Conservation (phyloP, 2,329 filamentous ascomycete genomes). For the Colletotrichum limetticola region DNA sequence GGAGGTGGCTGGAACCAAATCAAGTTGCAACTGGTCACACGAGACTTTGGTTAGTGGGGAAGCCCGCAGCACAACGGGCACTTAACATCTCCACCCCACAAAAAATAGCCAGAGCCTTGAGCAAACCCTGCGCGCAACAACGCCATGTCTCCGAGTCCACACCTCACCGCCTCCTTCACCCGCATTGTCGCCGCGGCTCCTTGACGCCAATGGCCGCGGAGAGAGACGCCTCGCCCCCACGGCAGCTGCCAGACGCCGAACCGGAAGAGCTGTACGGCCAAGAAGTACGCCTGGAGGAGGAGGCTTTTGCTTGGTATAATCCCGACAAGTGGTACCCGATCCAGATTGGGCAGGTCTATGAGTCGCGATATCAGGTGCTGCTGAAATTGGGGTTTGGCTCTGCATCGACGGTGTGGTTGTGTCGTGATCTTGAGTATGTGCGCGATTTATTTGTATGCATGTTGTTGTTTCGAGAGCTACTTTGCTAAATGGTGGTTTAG, state of each 20-base stretch:
- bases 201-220: neutral
- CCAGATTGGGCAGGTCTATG: constrained; percentile 38
- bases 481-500: neutral
- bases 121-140: neutral
- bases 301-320: constrained; percentile 38
- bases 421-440: constrained; percentile 38
- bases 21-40: neutral
- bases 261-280: constrained; percentile 26
- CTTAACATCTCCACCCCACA: neutral
- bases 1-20: neutral
- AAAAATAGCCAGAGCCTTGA: neutral
- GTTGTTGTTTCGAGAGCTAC: rapidly evolving
- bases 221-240: constrained; percentile 19
- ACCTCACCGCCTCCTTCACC: neutral
- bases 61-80: neutral
- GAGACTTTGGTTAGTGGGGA: neutral
- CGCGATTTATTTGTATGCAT: too few relatives aligned
- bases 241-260: constrained; percentile 10
- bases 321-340: constrained; percentile 39
- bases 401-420: constrained; percentile 41
- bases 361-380: constrained; percentile 39
- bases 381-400: constrained; percentile 42
- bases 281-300: constrained; percentile 37
- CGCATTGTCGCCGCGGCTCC: neutral
- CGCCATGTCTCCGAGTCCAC: neutral